Evolutionary conservation across 164 flowering plant species (phyloP), one percentile per base, ranked within the genome.

Genomic region (Tinospora cordifolia): DNA sequence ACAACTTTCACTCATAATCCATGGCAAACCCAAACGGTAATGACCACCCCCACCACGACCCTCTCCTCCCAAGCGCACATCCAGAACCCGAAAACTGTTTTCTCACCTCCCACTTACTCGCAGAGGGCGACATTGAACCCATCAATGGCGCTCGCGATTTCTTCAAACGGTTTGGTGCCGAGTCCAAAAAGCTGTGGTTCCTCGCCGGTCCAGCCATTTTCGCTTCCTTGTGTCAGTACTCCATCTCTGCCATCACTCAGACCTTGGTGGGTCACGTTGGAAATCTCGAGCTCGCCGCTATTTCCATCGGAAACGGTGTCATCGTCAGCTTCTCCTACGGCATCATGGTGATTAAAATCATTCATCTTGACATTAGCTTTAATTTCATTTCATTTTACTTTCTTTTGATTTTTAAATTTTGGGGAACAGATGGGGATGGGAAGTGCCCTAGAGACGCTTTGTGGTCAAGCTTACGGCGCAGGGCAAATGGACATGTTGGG

Each of bases 391-490:
- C 2, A 30, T 30, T 30, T 30, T 30, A 30, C 36, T 30, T 30
- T 30, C 36, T 30, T 30, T 30, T 30, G 36, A 30, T 30, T 30
- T 1, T 4, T 30, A 30, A 30, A 30, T 30, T 30, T 30, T 30
- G 36, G 4, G 36, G 36, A 30, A 47, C 78, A 91, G 93, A 70
- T 87, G 34, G 97, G 97, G 5, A 86, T 91, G 92, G 90, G 92
- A 62, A 91, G 97, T 62, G 97, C 93, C 0, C 75, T 91, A 41
- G 97, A 91, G 76, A 91, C 97, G 19, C 80, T 87, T 6, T 91
- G 96, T 70, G 97, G 97, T 36, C 92, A 87, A 77, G 93, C 97
- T 3, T 83, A 24, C 47, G 93, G 97, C 7, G 97, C 93, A 5
- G 88, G 88, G 24, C 82, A 85, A 72, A 6, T 81, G 0, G 87